A percentile compares a stretch with the other conserved stretches of the same genome.
Conservation (phyloP, 129 eudicot genomes). For the Pseudognaphalium luteoalbum region DNA sequence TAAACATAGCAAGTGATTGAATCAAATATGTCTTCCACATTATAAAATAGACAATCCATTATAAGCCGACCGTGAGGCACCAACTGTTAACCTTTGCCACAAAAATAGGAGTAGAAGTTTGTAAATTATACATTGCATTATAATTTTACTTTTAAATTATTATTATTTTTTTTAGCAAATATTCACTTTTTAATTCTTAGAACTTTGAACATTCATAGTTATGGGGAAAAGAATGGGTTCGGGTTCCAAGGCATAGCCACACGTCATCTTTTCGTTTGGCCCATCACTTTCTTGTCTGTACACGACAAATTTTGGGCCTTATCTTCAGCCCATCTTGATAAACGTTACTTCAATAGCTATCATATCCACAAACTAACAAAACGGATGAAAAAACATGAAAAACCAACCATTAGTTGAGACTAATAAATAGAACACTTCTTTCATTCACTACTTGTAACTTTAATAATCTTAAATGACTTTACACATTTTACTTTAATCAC, state of each 20-base stretch:
- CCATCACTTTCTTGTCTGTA: conserved; percentile 13
- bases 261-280: conserved; percentile 17
- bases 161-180: no score
- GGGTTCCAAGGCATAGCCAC: conserved; percentile 9
- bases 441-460: no score
- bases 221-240: conserved; percentile 3
- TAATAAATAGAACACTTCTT: background rate
- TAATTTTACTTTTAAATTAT: no score
- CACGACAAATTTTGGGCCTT: conserved; percentile 30
- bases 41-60: no score
- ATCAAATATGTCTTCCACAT: no score
- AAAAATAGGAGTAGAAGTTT: no score
- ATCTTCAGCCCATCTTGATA: conserved; percentile 16
- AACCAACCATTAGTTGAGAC: background rate
- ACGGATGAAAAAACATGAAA: no score
- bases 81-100: no score
- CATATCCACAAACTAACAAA: background rate
- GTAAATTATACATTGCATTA: no score
- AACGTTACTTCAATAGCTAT: background rate
- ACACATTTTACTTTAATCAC: background rate
- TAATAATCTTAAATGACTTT: background rate
- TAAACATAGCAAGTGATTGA: no score
- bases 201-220: background rate
- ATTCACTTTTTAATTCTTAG: background rate
- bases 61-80: no score